These are phyloP conservation scores for Cyberlindnera misumaiensis DNA, from an alignment of 805 yeast genomes.

Conservation along the genomic window DNA sequence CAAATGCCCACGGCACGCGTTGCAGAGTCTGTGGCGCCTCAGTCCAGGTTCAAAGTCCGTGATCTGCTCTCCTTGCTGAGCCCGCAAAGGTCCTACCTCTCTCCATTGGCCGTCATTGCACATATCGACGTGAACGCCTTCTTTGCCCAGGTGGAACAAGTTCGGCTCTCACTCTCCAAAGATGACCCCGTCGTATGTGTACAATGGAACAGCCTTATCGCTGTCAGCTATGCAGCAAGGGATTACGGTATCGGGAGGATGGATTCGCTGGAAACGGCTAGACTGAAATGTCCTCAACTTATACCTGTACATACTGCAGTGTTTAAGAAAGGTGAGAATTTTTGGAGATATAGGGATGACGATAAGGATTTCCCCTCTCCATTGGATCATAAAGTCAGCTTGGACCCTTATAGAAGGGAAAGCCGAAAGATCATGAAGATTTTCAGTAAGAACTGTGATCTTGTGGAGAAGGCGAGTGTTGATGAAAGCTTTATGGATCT, in stretches of 20 bases:
- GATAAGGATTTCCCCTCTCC: slow-evolving; percentile 50
- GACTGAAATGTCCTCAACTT: slow-evolving; percentile 66
- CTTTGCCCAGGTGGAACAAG: slow-evolving; percentile 89
- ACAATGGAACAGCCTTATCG: slow-evolving; percentile 88
- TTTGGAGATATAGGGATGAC: slow-evolving; percentile 65
- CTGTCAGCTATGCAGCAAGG: slow-evolving; percentile 87
- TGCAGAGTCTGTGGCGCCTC: background rate
- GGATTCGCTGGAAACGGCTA: slow-evolving; percentile 65
- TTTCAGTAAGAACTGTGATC: slow-evolving; percentile 52
- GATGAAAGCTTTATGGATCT: slow-evolving; percentile 89
- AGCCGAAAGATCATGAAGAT: slow-evolving; percentile 70
- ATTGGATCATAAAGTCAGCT: slow-evolving; percentile 67
- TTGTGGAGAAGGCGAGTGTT: slow-evolving; percentile 89
- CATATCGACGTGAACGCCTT: slow-evolving; percentile 93
- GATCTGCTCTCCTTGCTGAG: slow-evolving; percentile 45
- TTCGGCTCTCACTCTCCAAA: slow-evolving; percentile 54
- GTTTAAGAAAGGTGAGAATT: slow-evolving; percentile 76
- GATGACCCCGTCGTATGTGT: slow-evolving; percentile 88
- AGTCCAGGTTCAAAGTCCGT: slow-evolving; percentile 38
- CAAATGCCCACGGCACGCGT: too few relatives aligned
- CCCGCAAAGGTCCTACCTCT: slow-evolving; percentile 40
- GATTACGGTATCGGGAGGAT: slow-evolving; percentile 74
- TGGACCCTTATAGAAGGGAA: slow-evolving; percentile 89
- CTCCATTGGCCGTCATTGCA: slow-evolving; percentile 73
- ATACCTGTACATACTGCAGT: slow-evolving; percentile 90